Conservation (phyloP, 2,329 filamentous ascomycete genomes). For the Monosporascus sp. region DNA sequence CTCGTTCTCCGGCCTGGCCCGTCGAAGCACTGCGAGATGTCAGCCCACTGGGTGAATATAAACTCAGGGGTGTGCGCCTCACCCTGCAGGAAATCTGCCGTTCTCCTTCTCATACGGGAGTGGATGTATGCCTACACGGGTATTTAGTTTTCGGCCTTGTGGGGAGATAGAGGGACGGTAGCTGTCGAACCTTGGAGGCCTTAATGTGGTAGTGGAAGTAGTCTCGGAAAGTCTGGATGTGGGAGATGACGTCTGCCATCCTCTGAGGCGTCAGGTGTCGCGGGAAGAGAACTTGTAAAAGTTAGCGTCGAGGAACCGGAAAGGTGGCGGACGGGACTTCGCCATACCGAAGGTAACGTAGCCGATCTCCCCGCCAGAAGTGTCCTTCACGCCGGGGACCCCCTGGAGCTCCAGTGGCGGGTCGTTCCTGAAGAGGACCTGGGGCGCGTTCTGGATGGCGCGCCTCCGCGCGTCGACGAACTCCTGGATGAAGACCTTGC, state of each 20-base stretch:
- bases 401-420: conserved; percentile 86
- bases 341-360: conserved; percentile 92
- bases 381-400: conserved; percentile 73
- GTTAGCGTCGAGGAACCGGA: background rate
- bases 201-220: conserved; percentile 99
- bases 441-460: conserved; percentile 95
- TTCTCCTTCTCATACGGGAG: conserved; percentile 94
- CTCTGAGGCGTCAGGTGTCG: conserved; percentile 87
- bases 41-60: background rate
- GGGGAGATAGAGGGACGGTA: background rate
- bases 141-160: conserved; percentile 3
- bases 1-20: conserved; percentile 90
- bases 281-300: conserved; percentile 75
- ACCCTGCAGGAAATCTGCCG: conserved; percentile 97
- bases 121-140: conserved; percentile 78
- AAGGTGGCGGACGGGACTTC: background rate
- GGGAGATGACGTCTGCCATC: conserved; percentile 92
- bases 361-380: conserved; percentile 79
- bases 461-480: conserved; percentile 94
- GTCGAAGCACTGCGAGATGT: conserved; percentile 68
- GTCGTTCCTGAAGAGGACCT: conserved; percentile 94
- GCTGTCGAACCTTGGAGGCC: conserved; percentile 69
- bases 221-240: conserved; percentile 99
- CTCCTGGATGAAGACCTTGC: conserved; percentile 97
- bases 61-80: conserved; percentile 25